These are phyloP conservation scores for Phytophthora tubulina DNA, from an alignment of 352 stramenopile species.

Conservation along the genomic window DNA sequence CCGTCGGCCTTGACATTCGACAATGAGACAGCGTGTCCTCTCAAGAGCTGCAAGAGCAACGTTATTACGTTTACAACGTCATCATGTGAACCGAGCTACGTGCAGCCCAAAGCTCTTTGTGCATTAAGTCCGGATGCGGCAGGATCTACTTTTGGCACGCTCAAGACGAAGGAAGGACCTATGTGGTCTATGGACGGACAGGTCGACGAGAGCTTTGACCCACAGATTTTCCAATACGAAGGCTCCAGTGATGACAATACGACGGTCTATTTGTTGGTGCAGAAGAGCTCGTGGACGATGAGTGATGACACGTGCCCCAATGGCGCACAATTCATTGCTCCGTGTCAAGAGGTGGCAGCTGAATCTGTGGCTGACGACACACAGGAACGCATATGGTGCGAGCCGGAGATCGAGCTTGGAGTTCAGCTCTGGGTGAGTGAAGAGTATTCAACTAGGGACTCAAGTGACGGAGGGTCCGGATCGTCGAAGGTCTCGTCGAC, in stretches of 20 bases:
- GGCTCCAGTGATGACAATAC: neutral
- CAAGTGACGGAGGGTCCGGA: conserved; percentile 1
- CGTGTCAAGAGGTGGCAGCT: conserved; percentile 30
- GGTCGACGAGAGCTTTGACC: conserved; percentile 47
- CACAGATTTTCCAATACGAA: conserved; percentile 38
- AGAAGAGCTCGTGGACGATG: conserved; percentile 38
- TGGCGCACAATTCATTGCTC: conserved; percentile 40
- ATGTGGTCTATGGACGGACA: conserved; percentile 47
- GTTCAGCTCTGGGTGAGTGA: conserved; percentile 42
- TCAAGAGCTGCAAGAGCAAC: conserved; percentile 49
- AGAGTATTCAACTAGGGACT: neutral
- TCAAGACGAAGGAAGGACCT: conserved; percentile 19
- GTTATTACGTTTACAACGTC: conserved; percentile 38
- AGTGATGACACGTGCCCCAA: conserved; percentile 37
- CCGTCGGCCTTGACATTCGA: conserved; percentile 25
- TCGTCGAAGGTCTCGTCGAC: conserved; percentile 30
- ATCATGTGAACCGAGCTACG: conserved; percentile 24
- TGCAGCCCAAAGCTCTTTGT: conserved; percentile 32
- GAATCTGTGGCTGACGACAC: conserved; percentile 9
- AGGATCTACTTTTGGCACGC: neutral
- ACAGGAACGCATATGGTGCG: conserved; percentile 46
- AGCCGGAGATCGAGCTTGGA: conserved; percentile 36
- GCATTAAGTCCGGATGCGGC: conserved; percentile 22
- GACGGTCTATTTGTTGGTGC: conserved; percentile 40
- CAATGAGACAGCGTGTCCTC: conserved; percentile 16